Evolutionary conservation across 1,139 yeast genomes (phyloP), one percentile per base, ranked within the genome.

Genomic region (Geotrichum macrosporum): DNA sequence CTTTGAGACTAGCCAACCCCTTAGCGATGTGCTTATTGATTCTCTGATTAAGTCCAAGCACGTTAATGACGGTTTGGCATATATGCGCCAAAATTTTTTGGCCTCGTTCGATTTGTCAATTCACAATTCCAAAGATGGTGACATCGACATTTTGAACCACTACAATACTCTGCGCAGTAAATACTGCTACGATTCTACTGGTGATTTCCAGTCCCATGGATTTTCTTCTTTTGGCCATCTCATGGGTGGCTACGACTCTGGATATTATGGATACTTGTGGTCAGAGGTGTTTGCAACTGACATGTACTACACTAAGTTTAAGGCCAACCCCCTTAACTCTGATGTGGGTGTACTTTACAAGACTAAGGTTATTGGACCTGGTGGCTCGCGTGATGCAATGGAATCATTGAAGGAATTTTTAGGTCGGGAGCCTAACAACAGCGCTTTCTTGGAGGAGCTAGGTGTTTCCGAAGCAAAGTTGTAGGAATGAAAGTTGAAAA

Each of bases 201-300:
- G 79, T 32, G 78, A 75, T 32, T 67, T 67, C 26, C 60, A 67
- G 22, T 76, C 83, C 6, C 77, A 73, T 50, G 94, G 94, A 1
- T 84, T 77, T 64, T 78, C 82, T 30, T 78, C 89, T 1, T 85
- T 86, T 63, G 89, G 87, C 3, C 95, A 86, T 61, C 73, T 86
- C 67, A 81, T 83, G 66, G 88, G 86, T 40, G 94, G 94, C 5
- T 86, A 86, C 61, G 88, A 83, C 54, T 79, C 92, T 19, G 94
- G 94, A 2, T 86, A 86, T 67, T 86, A 85, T 59, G 94, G 95
- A 2, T 86, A 86, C 64, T 68, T 85, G 67, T 86, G 87, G 80
- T 83, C 94, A 2, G 81, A 80, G 56, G 95, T 84, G 20, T 86
- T 81, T 70, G 94, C 95, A 1, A 77, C 85, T 5, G 95, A 86